Evolutionary conservation across 768 basidiomycete genomes (phyloP).

Genomic region (Podaxis sp.): DNA sequence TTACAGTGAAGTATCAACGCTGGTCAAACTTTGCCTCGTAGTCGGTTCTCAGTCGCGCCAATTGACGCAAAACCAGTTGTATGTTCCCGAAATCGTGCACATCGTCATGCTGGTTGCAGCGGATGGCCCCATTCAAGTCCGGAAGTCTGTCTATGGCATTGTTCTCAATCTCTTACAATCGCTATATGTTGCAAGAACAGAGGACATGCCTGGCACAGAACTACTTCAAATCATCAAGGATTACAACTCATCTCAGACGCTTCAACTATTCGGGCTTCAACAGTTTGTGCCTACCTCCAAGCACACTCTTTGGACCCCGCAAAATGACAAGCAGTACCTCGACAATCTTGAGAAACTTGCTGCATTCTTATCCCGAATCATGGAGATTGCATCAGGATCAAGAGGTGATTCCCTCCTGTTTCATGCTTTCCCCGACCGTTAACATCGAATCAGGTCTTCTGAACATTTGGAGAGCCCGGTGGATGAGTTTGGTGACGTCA

Average conservation of each 20-base stretch:
- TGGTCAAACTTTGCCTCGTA: conserved; percentile 72
- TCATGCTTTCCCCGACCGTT: conserved; percentile 1
- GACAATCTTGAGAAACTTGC: conserved; percentile 68
- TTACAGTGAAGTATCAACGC: conserved; percentile 80
- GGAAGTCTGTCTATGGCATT: conserved; percentile 80
- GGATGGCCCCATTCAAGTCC: conserved; percentile 69
- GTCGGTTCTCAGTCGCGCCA: conserved; percentile 68
- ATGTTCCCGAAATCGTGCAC: conserved; percentile 81
- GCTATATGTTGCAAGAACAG: conserved; percentile 56
- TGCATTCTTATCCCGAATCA: conserved; percentile 56
- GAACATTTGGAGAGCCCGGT: conserved; percentile 90
- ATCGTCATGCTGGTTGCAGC: conserved; percentile 75
- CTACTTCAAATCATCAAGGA: conserved; percentile 64
- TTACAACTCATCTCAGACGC: conserved; percentile 50
- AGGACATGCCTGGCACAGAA: conserved; percentile 59
- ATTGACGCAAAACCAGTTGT: conserved; percentile 67
- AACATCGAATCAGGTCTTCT: conserved; percentile 49
- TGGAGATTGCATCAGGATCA: conserved; percentile 65
- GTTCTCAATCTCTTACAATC: conserved; percentile 82
- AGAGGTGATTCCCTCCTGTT: conserved; percentile 48
- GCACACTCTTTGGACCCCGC: conserved; percentile 55
- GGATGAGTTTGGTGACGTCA: conserved; percentile 88
- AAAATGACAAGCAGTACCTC: conserved; percentile 53
- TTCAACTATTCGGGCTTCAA: conserved; percentile 72
- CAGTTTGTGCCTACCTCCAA: conserved; percentile 68